Percentiles rank a stretch among this genome's conserved stretches.
Conservation (phyloP, 352 stramenopile genomes). For the Phytophthora citricola region DNA sequence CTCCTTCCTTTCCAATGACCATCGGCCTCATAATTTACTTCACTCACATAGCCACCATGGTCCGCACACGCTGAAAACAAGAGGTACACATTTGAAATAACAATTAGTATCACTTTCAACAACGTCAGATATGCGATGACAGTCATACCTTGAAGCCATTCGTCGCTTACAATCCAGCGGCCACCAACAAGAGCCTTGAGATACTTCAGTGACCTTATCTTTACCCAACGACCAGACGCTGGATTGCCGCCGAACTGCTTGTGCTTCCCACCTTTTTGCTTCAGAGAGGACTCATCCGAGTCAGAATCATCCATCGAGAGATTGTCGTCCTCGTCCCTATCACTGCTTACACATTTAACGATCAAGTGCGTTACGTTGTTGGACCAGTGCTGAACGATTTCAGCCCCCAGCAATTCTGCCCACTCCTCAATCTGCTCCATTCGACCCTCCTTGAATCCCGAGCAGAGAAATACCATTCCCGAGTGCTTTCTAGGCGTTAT, state of each 20-base stretch:
- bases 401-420: slow-evolving; percentile 46
- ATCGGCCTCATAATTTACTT: slow-evolving; percentile 63
- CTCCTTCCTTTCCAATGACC: slow-evolving; percentile 64
- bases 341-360: slow-evolving; percentile 71
- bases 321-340: slow-evolving; percentile 38
- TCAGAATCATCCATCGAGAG: slow-evolving; percentile 30
- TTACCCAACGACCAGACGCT: slow-evolving; percentile 72
- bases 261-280: slow-evolving; percentile 43
- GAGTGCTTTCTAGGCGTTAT: slow-evolving; percentile 30
- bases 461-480: slow-evolving; percentile 65
- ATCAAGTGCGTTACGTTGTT: slow-evolving; percentile 84
- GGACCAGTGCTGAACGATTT: slow-evolving; percentile 60
- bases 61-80: slow-evolving; percentile 50
- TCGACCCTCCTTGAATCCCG: slow-evolving; percentile 53
- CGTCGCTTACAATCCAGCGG: slow-evolving; percentile 86
- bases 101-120: slow-evolving; percentile 8
- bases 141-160: slow-evolving; percentile 73
- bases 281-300: slow-evolving; percentile 18
- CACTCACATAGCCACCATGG: slow-evolving; percentile 44
- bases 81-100: slow-evolving; percentile 1
- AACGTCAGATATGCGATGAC: not conserved
- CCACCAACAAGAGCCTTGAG: slow-evolving; percentile 81
- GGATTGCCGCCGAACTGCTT: slow-evolving; percentile 52
- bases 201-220: slow-evolving; percentile 88
- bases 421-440: slow-evolving; percentile 58